phyloP scores from a whole-genome alignment of 768 basidiomycete species.

The Agrocybe chaxingu region DNA sequence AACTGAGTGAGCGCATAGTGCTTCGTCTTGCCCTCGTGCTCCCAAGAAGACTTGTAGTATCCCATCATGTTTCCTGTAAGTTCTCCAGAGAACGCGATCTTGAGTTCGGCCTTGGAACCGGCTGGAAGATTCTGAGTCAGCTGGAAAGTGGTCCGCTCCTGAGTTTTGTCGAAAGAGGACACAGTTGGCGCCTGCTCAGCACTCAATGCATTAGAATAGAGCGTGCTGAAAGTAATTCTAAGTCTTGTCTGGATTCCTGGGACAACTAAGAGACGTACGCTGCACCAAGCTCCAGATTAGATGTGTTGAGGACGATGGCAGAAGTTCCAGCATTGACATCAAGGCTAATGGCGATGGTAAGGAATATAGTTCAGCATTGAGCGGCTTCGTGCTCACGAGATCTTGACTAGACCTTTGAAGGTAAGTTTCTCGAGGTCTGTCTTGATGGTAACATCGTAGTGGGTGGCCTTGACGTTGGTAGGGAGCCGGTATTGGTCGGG shows the following conservation, averaged over 20 bases:
- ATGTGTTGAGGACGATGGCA: conserved; percentile 61
- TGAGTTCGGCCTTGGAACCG: conserved; percentile 68
- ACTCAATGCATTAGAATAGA: conserved; percentile 55
- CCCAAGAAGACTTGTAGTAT: conserved; percentile 72
- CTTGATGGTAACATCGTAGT: conserved; percentile 77
- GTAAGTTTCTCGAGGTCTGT: conserved; percentile 78
- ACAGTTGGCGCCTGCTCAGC: conserved; percentile 41
- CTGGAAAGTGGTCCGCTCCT: conserved; percentile 63
- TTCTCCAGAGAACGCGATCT: conserved; percentile 64
- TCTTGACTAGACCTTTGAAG: conserved; percentile 76
- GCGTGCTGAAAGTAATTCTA: conserved; percentile 24
- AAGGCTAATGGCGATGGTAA: conserved; percentile 38
- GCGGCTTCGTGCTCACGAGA: conserved; percentile 44
- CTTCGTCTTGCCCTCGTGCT: conserved; percentile 60
- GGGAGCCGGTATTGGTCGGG: conserved; percentile 59
- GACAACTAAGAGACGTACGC: conserved; percentile 31
- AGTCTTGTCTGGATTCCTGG: not conserved
- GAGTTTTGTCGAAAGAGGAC: conserved; percentile 52
- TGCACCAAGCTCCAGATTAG: conserved; percentile 53
- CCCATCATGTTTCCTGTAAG: conserved; percentile 76
- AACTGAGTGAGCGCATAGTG: conserved; percentile 87
- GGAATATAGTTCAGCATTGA: not conserved
- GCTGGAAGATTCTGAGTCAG: conserved; percentile 60
- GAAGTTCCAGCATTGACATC: conserved; percentile 61
- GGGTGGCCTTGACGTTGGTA: conserved; percentile 59